These are phyloP conservation scores for Trametes cubensis DNA, from an alignment of 768 basidiomycete genomes.

Conservation along the genomic window DNA sequence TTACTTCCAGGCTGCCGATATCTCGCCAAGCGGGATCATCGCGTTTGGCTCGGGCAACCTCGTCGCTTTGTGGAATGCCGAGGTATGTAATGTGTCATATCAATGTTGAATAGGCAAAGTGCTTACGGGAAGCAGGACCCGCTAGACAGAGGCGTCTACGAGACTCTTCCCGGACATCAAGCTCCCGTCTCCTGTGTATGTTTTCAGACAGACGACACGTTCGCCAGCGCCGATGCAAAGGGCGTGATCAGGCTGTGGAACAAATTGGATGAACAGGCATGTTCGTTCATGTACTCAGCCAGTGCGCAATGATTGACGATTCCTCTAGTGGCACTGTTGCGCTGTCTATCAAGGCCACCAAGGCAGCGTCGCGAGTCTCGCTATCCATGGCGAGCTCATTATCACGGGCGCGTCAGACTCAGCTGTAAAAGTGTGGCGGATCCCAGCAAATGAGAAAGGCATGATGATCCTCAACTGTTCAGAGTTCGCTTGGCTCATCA, in stretches of 20 bases:
- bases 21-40: conserved; percentile 42
- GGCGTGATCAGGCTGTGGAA: conserved; percentile 72
- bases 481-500: not conserved
- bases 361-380: conserved; percentile 71
- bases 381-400: conserved; percentile 49
- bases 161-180: conserved; percentile 77
- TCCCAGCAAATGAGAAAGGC: conserved; percentile 29
- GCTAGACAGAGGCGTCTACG: conserved; percentile 55
- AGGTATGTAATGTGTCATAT: conserved; percentile 40
- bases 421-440: conserved; percentile 72
- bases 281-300: conserved; percentile 37
- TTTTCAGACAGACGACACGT: conserved; percentile 53
- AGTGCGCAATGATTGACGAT: conserved; percentile 24
- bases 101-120: conserved; percentile 6
- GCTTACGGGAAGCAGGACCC: conserved; percentile 42
- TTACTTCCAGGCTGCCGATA: conserved; percentile 43
- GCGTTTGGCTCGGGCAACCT: conserved; percentile 60
- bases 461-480: not conserved
- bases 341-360: conserved; percentile 59
- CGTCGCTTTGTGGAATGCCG: conserved; percentile 61
- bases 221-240: conserved; percentile 77
- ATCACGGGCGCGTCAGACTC: conserved; percentile 87
- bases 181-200: conserved; percentile 76
- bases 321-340: conserved; percentile 57
- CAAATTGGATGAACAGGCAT: conserved; percentile 36